Percentiles rank a stretch among this genome's conserved stretches.
These are phyloP conservation scores for Microdochium nivale DNA, from an alignment of 2,329 filamentous ascomycete species.

Conservation along the genomic window DNA sequence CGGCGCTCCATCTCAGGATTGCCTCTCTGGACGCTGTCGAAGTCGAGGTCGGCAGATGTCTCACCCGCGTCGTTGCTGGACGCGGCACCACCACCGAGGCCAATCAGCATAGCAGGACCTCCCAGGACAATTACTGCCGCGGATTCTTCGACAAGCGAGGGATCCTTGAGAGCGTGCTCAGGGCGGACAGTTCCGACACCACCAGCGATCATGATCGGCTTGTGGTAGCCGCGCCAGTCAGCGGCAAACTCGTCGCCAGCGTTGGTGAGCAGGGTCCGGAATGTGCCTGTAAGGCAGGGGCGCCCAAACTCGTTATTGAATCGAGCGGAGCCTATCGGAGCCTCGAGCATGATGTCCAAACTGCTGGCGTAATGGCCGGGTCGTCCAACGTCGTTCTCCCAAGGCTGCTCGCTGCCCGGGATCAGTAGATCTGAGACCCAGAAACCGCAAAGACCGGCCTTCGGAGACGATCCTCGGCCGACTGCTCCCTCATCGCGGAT, in stretches of 20 bases:
- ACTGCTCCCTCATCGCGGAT: conserved; percentile 80
- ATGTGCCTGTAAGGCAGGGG: conserved; percentile 81
- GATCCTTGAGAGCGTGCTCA: conserved; percentile 80
- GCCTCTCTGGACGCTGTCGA: conserved; percentile 92
- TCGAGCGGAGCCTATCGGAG: conserved; percentile 85
- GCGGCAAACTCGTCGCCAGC: conserved; percentile 43
- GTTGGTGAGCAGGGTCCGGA: conserved; percentile 76
- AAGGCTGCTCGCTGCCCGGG: conserved; percentile 71
- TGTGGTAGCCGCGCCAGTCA: conserved; percentile 87
- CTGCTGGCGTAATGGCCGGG: conserved; percentile 89
- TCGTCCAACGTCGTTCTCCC: conserved; percentile 86
- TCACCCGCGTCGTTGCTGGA: conserved; percentile 86
- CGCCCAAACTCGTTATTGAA: conserved; percentile 98
- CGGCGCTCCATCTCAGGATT: conserved; percentile 94
- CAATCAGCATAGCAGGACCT: conserved; percentile 95
- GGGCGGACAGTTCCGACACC: conserved; percentile 89
- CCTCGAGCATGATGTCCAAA: conserved; percentile 95
- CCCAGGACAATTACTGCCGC: conserved; percentile 69
- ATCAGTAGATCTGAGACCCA: conserved; percentile 93
- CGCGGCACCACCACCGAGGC: conserved; percentile 88
- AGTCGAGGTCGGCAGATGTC: conserved; percentile 85
- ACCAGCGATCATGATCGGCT: conserved; percentile 97
- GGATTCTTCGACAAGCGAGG: conserved; percentile 16
- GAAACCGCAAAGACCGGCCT: conserved; percentile 86
- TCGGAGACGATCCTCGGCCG: conserved; percentile 83